Base-by-base conservation (phyloP, 2,329 filamentous ascomycete genomes). In the Xylariomycetidae sp. region DNA sequence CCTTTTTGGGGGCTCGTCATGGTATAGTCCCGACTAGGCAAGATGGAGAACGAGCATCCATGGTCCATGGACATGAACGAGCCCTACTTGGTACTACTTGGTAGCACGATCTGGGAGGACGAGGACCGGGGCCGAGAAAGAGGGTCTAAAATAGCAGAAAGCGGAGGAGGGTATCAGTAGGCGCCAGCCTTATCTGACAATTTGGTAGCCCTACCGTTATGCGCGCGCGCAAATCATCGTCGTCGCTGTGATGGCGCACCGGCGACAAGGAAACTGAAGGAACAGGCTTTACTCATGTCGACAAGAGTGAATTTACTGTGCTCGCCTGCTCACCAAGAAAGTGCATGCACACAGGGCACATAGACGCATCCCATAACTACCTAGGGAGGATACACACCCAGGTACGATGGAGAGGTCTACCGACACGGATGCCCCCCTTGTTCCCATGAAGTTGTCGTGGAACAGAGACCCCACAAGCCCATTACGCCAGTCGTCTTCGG, bases 111-210 rank as follows among this genome's bases (percentile, higher is more conserved):
- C 36, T 23, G 13, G n/a, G 3, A 33, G 10, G 15, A 20, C 16
- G 11, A 22, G 25, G 18, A 11, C n/a, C 20, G 28, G 38, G 46
- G 42, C 40, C 34, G 37, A 27, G 29, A 38, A 36, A 42, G 38
- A 31, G 31, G 44, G 42, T 54, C 51, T 48, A 51, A 55, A 57
- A 54, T 53, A 58, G 53, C 54, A 45, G 33, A 38, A 41, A 34
- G 39, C 36, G 37, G 40, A 42, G 43, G 40, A 34, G 38, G 38
- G 54, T 53, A 42, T 54, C 53, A 52, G 48, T 57, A 59, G 50
- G 45, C 57, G 57, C 57, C 57, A 58, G 54, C 54, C 54, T 50
- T 57, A 46, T 40, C 42, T 31, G n/a, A 23, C 20, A 23, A n/a
- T 23, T n/a, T 23, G n/a, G n/a, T 23, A 23, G 20, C 8, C 20